Base-by-base conservation (phyloP, 352 stramenopile species). In the Phytophthora constricta region DNA sequence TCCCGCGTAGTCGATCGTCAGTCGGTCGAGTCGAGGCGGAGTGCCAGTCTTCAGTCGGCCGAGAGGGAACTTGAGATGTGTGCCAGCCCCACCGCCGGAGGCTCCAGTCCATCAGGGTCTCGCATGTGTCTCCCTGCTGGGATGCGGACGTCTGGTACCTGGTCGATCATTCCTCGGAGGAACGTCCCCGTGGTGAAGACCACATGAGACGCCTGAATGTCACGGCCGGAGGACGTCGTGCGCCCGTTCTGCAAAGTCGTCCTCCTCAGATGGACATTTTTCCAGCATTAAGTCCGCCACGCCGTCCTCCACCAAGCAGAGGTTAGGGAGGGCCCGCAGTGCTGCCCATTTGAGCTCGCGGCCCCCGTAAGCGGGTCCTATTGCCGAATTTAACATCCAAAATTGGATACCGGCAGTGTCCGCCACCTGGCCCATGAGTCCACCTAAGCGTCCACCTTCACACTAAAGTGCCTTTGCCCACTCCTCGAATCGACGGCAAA, bases 171-270 rank as follows among this genome's bases (percentile, higher is more conserved):
- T 17, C 97, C 98, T 14, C 97, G 81, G 17, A 99, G 76, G 72
- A 99, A 99, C 17, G 98, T 99, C 16, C 98, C 98, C 2, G 98
- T 99, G 11, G 97, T 99, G 55, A 99, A 96, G 28, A 99, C 95
- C n/a, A 91, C 91, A 10, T 82, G 77, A 16, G 68, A 63, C 28
- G 74, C 78, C n/a, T 53, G 58, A 42, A 95, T 90, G 14, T 77
- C 72, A 5, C 70, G 69, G 5, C 83, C 86, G 0, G 82, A 85
- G 19, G 79, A 77, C 3, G 80, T 89, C 22, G 90, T 75, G 27
- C 76, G n/a, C 86, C 90, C 17, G 73, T 74, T 28, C 96, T 80
- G 14, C 74, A 62, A 58, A 1, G 31, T 11, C 66, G 1, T 60
- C 23, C 5, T 33, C 25, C 5, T 67, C 58, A 57, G 53, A 59